phyloP scores from a whole-genome alignment of 2,329 filamentous ascomycete species.

The Monascus ruber region DNA sequence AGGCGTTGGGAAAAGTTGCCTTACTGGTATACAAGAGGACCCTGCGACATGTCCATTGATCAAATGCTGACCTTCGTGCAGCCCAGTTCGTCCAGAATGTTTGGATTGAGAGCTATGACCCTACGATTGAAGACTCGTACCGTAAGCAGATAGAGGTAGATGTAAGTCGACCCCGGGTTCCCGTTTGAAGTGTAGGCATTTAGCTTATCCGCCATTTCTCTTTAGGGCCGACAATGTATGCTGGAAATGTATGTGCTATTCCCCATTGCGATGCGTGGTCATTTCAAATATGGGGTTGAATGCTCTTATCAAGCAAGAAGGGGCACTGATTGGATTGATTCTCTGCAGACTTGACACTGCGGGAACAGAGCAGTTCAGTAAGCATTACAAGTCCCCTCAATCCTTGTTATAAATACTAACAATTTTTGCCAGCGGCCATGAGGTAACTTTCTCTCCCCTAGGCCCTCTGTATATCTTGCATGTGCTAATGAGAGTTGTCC shows the following conservation, averaged over 20 bases:
- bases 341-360: slow-evolving; percentile 65
- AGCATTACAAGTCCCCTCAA: slow-evolving; percentile 24
- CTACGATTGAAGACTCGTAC: slow-evolving; percentile 80
- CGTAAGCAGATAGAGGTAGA: slow-evolving; percentile 82
- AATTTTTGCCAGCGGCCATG: slow-evolving; percentile 39
- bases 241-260: slow-evolving; percentile 63
- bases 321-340: slow-evolving; percentile 1
- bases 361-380: slow-evolving; percentile 87
- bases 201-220: slow-evolving; percentile 13
- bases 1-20: slow-evolving; percentile 84
- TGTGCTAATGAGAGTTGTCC: background rate
- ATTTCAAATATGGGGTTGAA: slow-evolving; percentile 2
- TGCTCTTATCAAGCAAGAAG: background rate
- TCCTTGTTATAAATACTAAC: slow-evolving; percentile 7
- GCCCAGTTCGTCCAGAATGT: slow-evolving; percentile 91
- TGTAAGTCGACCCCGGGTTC: slow-evolving; percentile 44
- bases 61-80: slow-evolving; percentile 24
- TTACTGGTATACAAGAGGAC: slow-evolving; percentile 55
- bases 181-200: no score
- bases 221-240: slow-evolving; percentile 72
- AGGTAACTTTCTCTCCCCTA: slow-evolving; percentile 31
- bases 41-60: slow-evolving; percentile 1
- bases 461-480: slow-evolving; percentile 1
- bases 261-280: background rate
- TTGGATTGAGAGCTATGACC: slow-evolving; percentile 86